Evolutionary conservation across 2,329 filamentous ascomycete species (phyloP).

Genomic region (Rutstroemia sp.): DNA sequence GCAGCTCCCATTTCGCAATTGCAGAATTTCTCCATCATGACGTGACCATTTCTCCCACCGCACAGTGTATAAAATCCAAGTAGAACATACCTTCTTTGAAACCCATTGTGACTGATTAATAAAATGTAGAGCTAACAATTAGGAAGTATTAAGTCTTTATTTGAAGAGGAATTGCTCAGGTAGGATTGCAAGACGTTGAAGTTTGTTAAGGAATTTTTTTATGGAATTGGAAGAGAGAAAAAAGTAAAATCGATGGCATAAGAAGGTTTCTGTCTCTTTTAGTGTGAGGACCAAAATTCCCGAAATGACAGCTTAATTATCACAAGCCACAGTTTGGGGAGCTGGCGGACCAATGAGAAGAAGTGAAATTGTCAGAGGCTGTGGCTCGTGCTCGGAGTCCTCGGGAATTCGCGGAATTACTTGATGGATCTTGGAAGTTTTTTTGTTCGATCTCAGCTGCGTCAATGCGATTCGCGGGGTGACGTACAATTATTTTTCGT

Average conservation of each 20-base stretch:
- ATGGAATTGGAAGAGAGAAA: not conserved
- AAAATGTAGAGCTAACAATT: not conserved
- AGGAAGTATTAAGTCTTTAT: not conserved
- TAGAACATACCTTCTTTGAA: constrained; percentile 34
- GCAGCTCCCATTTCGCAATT: not conserved
- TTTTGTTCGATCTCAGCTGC: not conserved
- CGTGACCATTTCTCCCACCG: not conserved
- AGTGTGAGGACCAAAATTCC: not conserved
- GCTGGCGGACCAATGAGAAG: not conserved
- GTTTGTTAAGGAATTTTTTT: not conserved
- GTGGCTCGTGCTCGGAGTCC: not conserved
- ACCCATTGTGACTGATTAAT: constrained; percentile 32
- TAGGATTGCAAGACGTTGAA: not conserved
- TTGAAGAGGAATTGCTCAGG: not conserved
- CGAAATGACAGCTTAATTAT: not conserved
- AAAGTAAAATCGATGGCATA: not conserved
- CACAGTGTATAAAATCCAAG: constrained; percentile 6
- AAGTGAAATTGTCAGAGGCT: not conserved
- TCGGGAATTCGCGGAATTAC: constrained; percentile 2
- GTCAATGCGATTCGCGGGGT: not conserved
- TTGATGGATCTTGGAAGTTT: not conserved
- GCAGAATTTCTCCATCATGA: not conserved
- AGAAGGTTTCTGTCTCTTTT: not conserved
- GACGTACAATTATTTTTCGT: not conserved
- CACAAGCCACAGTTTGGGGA: constrained; percentile 5